Evolutionary conservation across 345 rosid species (phyloP).

Genomic region (Arabis alpina): DNA sequence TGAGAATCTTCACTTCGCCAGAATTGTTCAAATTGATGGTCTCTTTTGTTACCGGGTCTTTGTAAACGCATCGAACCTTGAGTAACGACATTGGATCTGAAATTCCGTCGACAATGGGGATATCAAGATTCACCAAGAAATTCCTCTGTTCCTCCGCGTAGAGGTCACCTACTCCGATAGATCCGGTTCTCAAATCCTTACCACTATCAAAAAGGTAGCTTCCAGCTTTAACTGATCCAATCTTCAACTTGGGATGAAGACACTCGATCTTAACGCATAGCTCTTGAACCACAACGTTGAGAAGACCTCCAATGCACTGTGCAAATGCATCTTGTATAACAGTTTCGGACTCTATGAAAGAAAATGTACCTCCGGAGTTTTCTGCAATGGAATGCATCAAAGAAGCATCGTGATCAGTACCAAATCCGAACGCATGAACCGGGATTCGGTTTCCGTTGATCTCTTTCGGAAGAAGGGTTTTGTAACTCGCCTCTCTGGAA

Average conservation of each 20-base stretch:
- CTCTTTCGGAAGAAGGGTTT: constrained; percentile 64
- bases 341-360: constrained; percentile 89
- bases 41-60: constrained; percentile 73
- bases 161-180: constrained; percentile 79
- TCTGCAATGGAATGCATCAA: constrained; percentile 91
- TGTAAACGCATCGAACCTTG: constrained; percentile 66
- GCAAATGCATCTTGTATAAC: constrained; percentile 99
- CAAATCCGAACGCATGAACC: constrained; percentile 95
- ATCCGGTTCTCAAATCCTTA: constrained; percentile 55
- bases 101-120: constrained; percentile 59
- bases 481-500: constrained; percentile 49
- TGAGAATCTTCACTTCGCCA: constrained; percentile 59
- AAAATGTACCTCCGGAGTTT: constrained; percentile 93
- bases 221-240: constrained; percentile 79
- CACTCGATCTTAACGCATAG: constrained; percentile 65
- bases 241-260: constrained; percentile 50
- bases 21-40: constrained; percentile 45
- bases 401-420: constrained; percentile 88
- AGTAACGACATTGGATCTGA: constrained; percentile 60
- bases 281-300: constrained; percentile 91
- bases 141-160: constrained; percentile 98
- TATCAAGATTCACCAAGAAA: constrained; percentile 72
- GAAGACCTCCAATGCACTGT: constrained; percentile 96
- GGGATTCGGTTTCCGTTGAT: constrained; percentile 67
- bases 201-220: constrained; percentile 57